Base-by-base conservation (phyloP, 2,329 filamentous ascomycete species). In the Bipolaris victoriae region DNA sequence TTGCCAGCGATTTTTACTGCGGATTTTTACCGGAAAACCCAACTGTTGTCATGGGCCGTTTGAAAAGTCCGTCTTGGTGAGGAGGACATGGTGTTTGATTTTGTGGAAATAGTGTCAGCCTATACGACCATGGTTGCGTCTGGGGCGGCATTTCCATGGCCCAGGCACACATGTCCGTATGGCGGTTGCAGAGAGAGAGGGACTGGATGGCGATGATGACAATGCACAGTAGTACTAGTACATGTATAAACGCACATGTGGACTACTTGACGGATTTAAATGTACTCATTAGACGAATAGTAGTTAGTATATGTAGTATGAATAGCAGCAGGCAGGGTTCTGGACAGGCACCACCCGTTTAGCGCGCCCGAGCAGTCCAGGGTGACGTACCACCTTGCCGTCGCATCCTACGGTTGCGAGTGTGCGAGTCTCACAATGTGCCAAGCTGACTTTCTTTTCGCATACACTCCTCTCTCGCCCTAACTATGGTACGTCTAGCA, bases 1-100 rank as follows among this genome's bases (percentile, higher is more conserved):
- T 45, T 24, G 57, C 54, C 39, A 24, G 64, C 3, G 52, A 11
- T 13, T 57, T 48, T 46, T 65, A 69, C 40, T 5, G 9, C 10
- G 10, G 10, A 13, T 5, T 11, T 5, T 31, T 10, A 31, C 29
- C 10, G 10, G 10, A 31, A 31, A 31, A 5, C 10, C 29, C 29
- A 31, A 31, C 10, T 1, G 10, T 31, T 13, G 4, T 10, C 29
- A 31, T 31, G 29, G 10, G 10, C 29, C 10, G 29, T 31, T 52
- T 49, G 2, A 64, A 54, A 10, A 72, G 37, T n/a, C 11, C 10
- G 70, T 70, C 57, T 68, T 67, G 35, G 72, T 67, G 1, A 68
- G 64, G 10, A 70, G 69, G 16, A 63, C 67, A 11, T 70, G 67
- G 45, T 73, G 69, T 44, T 69, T 70, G 18, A 67, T 67, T 10